Evolutionary conservation across 345 rosid species (phyloP).

Genomic region (Limnanthes douglasii): DNA sequence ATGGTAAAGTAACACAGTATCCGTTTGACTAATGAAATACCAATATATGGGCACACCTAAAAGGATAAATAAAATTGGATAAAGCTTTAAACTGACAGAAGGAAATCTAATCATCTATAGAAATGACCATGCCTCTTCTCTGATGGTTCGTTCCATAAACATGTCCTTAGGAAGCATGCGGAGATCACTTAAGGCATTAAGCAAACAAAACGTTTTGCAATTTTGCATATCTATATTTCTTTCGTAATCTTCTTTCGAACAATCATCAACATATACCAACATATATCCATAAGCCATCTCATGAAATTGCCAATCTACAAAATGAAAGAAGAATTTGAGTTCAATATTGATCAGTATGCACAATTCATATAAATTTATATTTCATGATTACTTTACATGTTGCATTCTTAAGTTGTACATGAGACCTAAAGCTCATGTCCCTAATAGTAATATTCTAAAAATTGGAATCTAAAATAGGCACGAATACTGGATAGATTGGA

Average conservation of each 20-base stretch:
- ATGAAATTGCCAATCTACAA: constrained; percentile 89
- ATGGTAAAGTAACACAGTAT: constrained; percentile 93
- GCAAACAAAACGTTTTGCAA: constrained; percentile 39
- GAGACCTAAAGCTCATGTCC: constrained; percentile 91
- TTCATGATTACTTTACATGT: too few relatives aligned
- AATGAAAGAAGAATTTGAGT: too few relatives aligned
- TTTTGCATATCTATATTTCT: constrained; percentile 15
- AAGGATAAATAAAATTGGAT: constrained; percentile 6
- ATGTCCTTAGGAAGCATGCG: constrained; percentile 97
- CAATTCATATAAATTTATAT: too few relatives aligned
- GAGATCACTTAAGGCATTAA: constrained; percentile 78
- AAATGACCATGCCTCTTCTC: constrained; percentile 51
- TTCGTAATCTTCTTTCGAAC: constrained; percentile 17
- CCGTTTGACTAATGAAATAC: constrained; percentile 57
- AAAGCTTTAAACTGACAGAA: constrained; percentile 3
- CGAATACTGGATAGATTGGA: constrained; percentile 88
- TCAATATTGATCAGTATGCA: too few relatives aligned
- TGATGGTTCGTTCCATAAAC: constrained; percentile 53
- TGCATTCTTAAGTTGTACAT: constrained; percentile 87
- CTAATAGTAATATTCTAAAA: constrained; percentile 93
- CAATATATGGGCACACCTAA: constrained; percentile 75
- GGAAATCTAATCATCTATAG: background rate
- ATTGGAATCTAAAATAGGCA: constrained; percentile 74
- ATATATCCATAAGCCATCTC: constrained; percentile 63
- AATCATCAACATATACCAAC: constrained; percentile 46